These are phyloP conservation scores for Diplotaxis tenuifolia DNA, from an alignment of 345 rosid species.

Conservation along the genomic window DNA sequence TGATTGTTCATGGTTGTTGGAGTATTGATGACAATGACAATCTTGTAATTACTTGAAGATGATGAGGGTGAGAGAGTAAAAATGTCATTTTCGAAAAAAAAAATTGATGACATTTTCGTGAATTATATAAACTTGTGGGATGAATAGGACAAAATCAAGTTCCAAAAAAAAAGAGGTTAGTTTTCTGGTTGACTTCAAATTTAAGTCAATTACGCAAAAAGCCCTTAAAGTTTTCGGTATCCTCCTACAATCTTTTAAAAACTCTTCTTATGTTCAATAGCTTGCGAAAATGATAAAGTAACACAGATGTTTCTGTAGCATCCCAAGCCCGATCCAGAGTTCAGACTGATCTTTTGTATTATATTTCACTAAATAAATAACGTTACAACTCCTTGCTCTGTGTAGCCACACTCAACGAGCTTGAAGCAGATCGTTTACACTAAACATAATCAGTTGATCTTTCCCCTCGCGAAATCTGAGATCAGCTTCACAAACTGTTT, in stretches of 20 bases:
- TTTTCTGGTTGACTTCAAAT: too few species aligned
- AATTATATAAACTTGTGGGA: too few species aligned
- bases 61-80: too few species aligned
- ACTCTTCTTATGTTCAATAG: not conserved
- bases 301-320: not conserved
- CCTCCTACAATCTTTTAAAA: not conserved
- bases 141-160: too few species aligned
- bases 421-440: not conserved
- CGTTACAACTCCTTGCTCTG: slow-evolving; percentile 8
- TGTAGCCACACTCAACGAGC: slow-evolving; percentile 1
- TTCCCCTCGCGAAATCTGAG: slow-evolving; percentile 39
- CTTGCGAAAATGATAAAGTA: not conserved
- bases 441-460: slow-evolving; percentile 10
- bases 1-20: too few species aligned
- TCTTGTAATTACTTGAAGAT: too few species aligned
- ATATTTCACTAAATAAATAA: not conserved
- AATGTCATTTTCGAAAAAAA: too few species aligned
- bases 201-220: too few species aligned
- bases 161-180: too few species aligned
- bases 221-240: not conserved
- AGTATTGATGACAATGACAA: too few species aligned
- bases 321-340: not conserved
- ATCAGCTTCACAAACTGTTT: slow-evolving; percentile 51
- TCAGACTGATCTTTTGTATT: slow-evolving; percentile 14
- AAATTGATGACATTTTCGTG: too few species aligned